Evolutionary conservation across 1,284 basidiomycete species (phyloP), one percentile per base, ranked within the genome.

Genomic region (Puccinia triticina): DNA sequence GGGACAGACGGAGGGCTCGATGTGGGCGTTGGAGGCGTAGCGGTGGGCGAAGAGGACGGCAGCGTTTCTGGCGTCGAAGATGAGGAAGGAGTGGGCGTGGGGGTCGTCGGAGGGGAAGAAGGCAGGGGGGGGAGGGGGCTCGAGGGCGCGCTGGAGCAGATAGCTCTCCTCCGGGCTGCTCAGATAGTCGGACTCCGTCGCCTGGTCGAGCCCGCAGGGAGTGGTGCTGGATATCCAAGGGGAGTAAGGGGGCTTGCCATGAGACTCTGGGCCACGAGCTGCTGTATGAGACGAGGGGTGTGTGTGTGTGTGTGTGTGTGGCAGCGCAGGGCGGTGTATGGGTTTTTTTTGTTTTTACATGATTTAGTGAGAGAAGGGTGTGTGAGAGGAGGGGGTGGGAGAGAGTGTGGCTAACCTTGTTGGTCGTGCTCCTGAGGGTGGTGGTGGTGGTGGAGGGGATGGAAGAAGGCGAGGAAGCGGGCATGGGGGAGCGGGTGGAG

Each of bases 401-500:
- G 3, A 16, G 53, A 29, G 46, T 37, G 64, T 29, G 64, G 32
- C 26, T 29, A 34, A 66, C 26, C 61, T 29, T 66, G 61, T 59
- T 23, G 21, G 4, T 59, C n/a, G n/a, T n/a, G n/a, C n/a, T n/a
- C n/a, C n/a, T n/a, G n/a, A n/a, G n/a, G 55, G 5, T 23, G 21
- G 4, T 59, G 55, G 5, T 23, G 37, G 7, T 57, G 53, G 23
- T 37, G 23, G 26, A 32, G n/a, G 8, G 66, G 40, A 59, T 80
- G 66, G 57, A 80, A 80, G 32, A 80, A 80, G 53, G 29, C 61
- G 4, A 80, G 57, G 23, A 57, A 80, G 16, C 40, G 37, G 34
- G 10, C n/a, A 26, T 53, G 29, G 5, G 59, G 50, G 23, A 80
- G 72, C 16, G 77, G 77, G 26, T 72, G 48, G 53, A 80, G 66